These are phyloP conservation scores for Sisymbrium altissimum DNA, from an alignment of 345 rosid genomes.

Conservation along the genomic window DNA sequence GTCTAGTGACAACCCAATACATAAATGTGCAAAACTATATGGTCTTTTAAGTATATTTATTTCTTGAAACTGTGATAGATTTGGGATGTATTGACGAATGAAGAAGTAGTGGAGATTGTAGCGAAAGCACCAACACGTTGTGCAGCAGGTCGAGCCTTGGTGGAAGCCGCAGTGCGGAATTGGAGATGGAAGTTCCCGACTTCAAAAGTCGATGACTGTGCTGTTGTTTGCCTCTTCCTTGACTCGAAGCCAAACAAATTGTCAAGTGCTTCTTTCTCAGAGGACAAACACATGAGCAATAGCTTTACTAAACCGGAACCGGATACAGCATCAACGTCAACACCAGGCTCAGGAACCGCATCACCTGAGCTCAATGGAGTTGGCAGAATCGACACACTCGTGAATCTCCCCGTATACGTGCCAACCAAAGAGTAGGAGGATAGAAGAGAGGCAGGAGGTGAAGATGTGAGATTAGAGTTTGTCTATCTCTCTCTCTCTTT, in stretches of 20 bases:
- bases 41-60: constrained; percentile 12
- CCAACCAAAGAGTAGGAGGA: constrained; percentile 45
- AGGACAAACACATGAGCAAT: constrained; percentile 9
- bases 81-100: constrained; percentile 92
- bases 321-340: constrained; percentile 26
- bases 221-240: constrained; percentile 92
- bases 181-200: constrained; percentile 95
- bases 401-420: constrained; percentile 57
- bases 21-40: constrained; percentile 24
- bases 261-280: constrained; percentile 45
- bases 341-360: constrained; percentile 38
- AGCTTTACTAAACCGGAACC: background rate
- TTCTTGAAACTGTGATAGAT: constrained; percentile 40
- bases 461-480: constrained; percentile 3
- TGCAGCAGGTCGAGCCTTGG: constrained; percentile 72
- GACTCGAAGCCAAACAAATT: constrained; percentile 41
- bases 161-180: constrained; percentile 74
- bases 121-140: constrained; percentile 68
- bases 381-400: constrained; percentile 61
- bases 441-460: constrained; percentile 12
- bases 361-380: constrained; percentile 89
- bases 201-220: constrained; percentile 94
- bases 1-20: no score
- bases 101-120: constrained; percentile 79
- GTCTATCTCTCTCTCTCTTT: background rate